Percentiles rank a stretch among this genome's conserved stretches.
These are phyloP conservation scores for Lichina pygmaea DNA, from an alignment of 495 filamentous ascomycete species.

Conservation along the genomic window DNA sequence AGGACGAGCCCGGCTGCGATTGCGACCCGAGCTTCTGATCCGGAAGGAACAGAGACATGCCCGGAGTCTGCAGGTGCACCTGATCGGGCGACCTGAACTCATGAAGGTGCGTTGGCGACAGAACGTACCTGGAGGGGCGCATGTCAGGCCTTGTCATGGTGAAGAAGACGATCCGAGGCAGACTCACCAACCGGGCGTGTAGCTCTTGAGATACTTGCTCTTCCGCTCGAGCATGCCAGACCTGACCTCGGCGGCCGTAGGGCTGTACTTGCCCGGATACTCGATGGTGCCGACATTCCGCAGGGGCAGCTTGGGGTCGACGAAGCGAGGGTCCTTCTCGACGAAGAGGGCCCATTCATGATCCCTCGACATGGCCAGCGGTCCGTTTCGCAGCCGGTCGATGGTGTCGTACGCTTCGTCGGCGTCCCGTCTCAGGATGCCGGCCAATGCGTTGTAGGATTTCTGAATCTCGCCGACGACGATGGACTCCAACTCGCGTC, in stretches of 20 bases:
- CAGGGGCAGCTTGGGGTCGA: constrained; percentile 59
- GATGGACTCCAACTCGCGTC: constrained; percentile 81
- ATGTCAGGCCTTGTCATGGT: not conserved
- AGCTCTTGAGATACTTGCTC: constrained; percentile 97
- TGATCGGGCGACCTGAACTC: constrained; percentile 86
- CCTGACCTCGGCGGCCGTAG: constrained; percentile 61
- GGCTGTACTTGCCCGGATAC: constrained; percentile 82
- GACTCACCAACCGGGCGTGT: constrained; percentile 80
- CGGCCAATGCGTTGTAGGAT: constrained; percentile 75
- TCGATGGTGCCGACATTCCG: constrained; percentile 59
- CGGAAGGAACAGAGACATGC: constrained; percentile 88
- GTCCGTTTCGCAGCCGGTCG: constrained; percentile 60
- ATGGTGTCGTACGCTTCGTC: constrained; percentile 53
- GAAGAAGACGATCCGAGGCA: not conserved
- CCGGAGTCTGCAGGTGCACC: constrained; percentile 40
- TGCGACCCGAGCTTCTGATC: constrained; percentile 90
- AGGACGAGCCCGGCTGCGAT: constrained; percentile 56
- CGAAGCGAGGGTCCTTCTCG: constrained; percentile 56
- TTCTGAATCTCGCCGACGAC: constrained; percentile 95
- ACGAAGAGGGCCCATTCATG: constrained; percentile 76
- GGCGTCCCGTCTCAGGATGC: constrained; percentile 68
- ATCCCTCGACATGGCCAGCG: constrained; percentile 73
- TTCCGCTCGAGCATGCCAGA: constrained; percentile 86
- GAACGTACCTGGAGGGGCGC: constrained; percentile 46
- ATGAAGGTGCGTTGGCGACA: constrained; percentile 88